Percentiles rank a stretch among this genome's conserved stretches.
Evolutionary conservation across 2,329 filamentous ascomycete species (phyloP).

Genomic region (Fusarium sororula): DNA sequence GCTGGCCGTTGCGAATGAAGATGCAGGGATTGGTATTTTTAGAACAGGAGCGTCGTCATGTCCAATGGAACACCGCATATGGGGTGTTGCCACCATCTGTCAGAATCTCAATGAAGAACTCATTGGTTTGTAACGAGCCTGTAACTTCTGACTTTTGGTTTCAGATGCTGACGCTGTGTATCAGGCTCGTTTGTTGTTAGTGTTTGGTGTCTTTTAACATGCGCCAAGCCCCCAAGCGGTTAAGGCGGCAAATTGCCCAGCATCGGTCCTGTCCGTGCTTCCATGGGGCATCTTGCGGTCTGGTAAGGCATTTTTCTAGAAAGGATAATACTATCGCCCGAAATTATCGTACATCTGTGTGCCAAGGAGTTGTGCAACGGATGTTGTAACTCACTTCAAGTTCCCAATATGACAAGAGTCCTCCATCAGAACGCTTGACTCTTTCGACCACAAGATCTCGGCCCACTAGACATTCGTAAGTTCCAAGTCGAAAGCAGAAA

Average conservation of each 20-base stretch:
- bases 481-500: background rate
- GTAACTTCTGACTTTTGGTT: background rate
- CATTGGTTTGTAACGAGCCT: background rate
- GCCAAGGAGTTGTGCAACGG: background rate
- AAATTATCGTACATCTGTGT: background rate
- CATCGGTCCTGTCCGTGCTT: background rate
- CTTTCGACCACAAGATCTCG: background rate
- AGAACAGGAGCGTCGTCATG: constrained; percentile 6
- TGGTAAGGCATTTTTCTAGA: background rate
- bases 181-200: background rate
- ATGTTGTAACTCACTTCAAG: background rate
- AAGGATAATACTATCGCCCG: background rate
- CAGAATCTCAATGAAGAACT: background rate
- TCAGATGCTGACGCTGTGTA: background rate
- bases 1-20: constrained; percentile 2
- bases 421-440: background rate
- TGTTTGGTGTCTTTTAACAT: background rate
- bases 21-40: constrained; percentile 16
- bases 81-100: background rate
- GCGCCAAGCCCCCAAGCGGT: constrained; percentile 15
- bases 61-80: background rate
- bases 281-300: background rate
- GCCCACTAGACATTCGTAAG: background rate
- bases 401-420: background rate
- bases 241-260: constrained; percentile 17